These are phyloP conservation scores for Fusarium chuoi DNA, from an alignment of 2,329 filamentous ascomycete genomes.

Conservation along the genomic window DNA sequence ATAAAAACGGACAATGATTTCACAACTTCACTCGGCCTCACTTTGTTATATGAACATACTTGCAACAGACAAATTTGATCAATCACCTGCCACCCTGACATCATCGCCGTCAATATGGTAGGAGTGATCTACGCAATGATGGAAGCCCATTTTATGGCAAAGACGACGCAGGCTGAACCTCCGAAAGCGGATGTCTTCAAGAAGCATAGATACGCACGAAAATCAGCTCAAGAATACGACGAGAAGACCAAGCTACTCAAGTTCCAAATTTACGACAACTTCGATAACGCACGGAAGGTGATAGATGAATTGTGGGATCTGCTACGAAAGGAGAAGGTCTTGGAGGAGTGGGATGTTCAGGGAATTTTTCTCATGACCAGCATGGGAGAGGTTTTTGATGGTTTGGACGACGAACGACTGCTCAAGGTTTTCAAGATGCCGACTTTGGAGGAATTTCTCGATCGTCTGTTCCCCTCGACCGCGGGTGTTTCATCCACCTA, in stretches of 20 bases:
- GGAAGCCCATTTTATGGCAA: neutral
- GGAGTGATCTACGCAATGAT: neutral
- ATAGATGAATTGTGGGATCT: neutral
- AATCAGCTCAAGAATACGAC: neutral
- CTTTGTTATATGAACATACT: rapidly evolving
- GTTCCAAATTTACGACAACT: neutral
- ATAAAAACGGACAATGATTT: neutral
- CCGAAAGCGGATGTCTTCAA: neutral
- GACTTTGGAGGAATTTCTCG: neutral
- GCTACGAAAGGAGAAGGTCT: neutral
- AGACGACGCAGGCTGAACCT: rapidly evolving
- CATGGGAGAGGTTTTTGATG: neutral
- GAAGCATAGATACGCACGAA: neutral
- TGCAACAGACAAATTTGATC: rapidly evolving
- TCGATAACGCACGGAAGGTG: neutral
- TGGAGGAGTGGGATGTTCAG: neutral
- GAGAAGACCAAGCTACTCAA: rapidly evolving
- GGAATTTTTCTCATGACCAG: neutral
- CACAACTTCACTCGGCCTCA: rapidly evolving
- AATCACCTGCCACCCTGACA: rapidly evolving
- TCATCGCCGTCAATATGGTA: rapidly evolving
- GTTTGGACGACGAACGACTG: neutral
- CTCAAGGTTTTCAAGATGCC: neutral
- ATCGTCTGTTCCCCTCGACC: neutral
- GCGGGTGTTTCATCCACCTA: rapidly evolving